Evolutionary conservation across 2,329 filamentous ascomycete genomes (phyloP).

Genomic region (Scortechinia acanthostroma): DNA sequence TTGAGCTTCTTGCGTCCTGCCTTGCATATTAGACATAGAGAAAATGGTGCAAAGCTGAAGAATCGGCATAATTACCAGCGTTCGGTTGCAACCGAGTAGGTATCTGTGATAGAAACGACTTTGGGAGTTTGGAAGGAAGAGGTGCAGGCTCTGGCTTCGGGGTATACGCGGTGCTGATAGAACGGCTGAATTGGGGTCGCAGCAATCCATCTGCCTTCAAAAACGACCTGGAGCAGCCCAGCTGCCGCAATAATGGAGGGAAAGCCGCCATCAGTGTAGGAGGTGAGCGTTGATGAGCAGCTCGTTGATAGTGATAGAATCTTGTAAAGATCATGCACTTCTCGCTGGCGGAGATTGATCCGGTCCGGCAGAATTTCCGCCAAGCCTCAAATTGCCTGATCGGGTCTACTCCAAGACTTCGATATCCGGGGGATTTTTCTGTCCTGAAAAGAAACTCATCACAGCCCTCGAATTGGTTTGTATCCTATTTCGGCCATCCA

Average conservation of each 20-base stretch:
- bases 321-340: too few relatives aligned
- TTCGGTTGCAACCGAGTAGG: not conserved
- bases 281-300: not conserved
- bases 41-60: not conserved
- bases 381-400: not conserved
- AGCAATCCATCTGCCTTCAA: not conserved
- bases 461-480: too few relatives aligned
- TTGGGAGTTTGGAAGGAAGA: not conserved
- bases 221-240: not conserved
- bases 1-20: slow-evolving; percentile 29
- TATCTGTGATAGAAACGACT: not conserved
- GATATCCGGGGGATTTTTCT: not conserved
- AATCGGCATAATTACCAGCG: not conserved
- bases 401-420: not conserved
- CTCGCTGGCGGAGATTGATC: not conserved
- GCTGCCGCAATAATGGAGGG: not conserved
- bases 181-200: not conserved
- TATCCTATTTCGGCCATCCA: too few relatives aligned
- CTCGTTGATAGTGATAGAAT: too few relatives aligned
- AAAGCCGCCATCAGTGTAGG: not conserved
- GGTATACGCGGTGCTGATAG: not conserved
- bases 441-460: too few relatives aligned
- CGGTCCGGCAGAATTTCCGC: not conserved
- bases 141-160: not conserved
- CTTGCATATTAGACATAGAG: slow-evolving; percentile 3